Percentiles rank a stretch among this genome's conserved stretches.
These are phyloP conservation scores for Thecaphora thlaspeos DNA, from an alignment of 1,284 basidiomycete genomes.

Conservation along the genomic window DNA sequence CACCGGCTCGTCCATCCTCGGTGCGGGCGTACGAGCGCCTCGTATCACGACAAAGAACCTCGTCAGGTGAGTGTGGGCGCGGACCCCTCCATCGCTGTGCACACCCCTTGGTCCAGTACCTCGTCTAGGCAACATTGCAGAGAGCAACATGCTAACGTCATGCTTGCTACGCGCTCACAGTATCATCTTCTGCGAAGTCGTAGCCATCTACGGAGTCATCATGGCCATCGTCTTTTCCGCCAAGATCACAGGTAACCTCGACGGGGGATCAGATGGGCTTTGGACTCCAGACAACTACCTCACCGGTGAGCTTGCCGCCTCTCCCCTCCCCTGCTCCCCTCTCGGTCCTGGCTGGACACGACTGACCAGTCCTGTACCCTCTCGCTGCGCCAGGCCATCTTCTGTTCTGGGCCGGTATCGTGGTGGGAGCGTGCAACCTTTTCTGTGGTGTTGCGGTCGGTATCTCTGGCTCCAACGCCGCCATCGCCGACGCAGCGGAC, in stretches of 20 bases:
- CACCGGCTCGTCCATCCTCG: slow-evolving; percentile 89
- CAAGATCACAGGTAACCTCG: slow-evolving; percentile 52
- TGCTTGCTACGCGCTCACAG: too few species aligned
- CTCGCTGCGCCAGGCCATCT: slow-evolving; percentile 38
- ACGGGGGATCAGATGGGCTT: slow-evolving; percentile 31
- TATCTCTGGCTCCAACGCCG: slow-evolving; percentile 55
- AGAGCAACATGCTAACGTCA: too few species aligned
- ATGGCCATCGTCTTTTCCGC: slow-evolving; percentile 57
- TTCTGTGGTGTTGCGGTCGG: slow-evolving; percentile 55
- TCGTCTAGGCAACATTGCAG: too few species aligned
- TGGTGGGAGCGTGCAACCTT: slow-evolving; percentile 55
- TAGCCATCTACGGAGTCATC: slow-evolving; percentile 91
- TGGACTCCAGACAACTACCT: slow-evolving; percentile 52
- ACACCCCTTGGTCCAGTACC: too few species aligned
- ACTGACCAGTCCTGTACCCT: too few species aligned
- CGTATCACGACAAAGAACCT: slow-evolving; percentile 96
- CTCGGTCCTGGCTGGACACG: too few species aligned
- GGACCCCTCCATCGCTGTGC: too few species aligned
- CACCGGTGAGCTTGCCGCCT: slow-evolving; percentile 38
- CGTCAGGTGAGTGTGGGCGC: slow-evolving; percentile 72
- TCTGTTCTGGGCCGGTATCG: slow-evolving; percentile 56
- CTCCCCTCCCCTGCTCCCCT: background rate
- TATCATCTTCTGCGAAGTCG: slow-evolving; percentile 99
- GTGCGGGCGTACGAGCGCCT: slow-evolving; percentile 89
- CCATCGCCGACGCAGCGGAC: slow-evolving; percentile 55